phyloP scores from a whole-genome alignment of 2,329 filamentous ascomycete genomes.

The Fusarium sp. region DNA sequence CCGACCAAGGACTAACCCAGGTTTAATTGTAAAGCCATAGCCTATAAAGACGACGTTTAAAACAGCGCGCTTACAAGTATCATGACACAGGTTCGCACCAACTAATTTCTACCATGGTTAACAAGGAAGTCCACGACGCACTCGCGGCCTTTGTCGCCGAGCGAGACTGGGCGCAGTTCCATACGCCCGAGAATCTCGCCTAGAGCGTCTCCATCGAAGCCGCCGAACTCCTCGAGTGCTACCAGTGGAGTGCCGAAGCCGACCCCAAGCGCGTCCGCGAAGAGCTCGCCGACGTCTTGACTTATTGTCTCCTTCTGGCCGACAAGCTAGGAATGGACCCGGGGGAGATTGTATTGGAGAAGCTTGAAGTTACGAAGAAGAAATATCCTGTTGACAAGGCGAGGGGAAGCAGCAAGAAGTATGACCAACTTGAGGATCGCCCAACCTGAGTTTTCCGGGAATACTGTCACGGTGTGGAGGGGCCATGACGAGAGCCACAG shows the following conservation, averaged over 20 bases:
- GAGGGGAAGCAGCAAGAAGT: neutral
- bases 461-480: constrained; percentile 12
- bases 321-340: neutral
- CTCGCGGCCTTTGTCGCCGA: constrained; percentile 12
- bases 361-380: neutral
- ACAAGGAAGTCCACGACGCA: constrained; percentile 12
- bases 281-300: constrained; percentile 16
- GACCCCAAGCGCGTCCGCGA: constrained; percentile 14
- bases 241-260: constrained; percentile 12
- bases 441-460: constrained; percentile 7
- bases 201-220: constrained; percentile 18
- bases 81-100: neutral
- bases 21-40: neutral
- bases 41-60: neutral
- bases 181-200: constrained; percentile 17
- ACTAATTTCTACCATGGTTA: neutral
- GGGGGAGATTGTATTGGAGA: neutral
- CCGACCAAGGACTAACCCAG: neutral
- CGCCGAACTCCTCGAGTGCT: constrained; percentile 17
- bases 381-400: neutral
- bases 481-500: constrained; percentile 10
- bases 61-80: neutral
- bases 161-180: constrained; percentile 21
- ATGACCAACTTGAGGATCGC: constrained; percentile 17
- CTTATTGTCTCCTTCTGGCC: constrained; percentile 11